phyloP scores from a whole-genome alignment of 257 asterid species.

The Solanum appendiculatum region DNA sequence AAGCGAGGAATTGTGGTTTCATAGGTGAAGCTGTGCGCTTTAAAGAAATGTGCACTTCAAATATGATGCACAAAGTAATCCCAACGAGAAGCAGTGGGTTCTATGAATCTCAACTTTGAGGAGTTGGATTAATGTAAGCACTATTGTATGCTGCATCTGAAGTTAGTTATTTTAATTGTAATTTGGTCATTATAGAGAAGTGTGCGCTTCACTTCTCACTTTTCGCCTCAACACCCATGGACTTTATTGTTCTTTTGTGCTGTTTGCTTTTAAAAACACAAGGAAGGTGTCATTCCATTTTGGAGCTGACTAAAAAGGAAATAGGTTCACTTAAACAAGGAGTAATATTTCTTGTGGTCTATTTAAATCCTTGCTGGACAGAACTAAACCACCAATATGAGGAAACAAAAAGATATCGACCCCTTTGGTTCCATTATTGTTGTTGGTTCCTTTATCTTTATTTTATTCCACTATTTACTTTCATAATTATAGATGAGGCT shows the following conservation, averaged over 20 bases:
- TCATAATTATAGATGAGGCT: not conserved
- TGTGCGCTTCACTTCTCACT: not conserved
- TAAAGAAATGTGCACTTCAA: not conserved
- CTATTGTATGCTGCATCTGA: not conserved
- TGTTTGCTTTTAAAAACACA: not conserved
- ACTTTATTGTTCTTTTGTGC: not conserved
- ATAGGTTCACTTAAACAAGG: not conserved
- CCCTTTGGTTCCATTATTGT: not conserved
- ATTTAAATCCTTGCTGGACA: not conserved
- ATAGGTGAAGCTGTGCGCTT: not conserved
- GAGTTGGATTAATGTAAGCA: not conserved
- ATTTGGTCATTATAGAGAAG: not conserved
- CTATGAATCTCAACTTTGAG: not conserved
- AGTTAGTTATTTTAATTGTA: not conserved
- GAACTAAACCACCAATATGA: not conserved
- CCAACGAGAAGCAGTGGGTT: not conserved
- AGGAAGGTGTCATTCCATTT: not conserved
- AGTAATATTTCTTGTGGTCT: not conserved
- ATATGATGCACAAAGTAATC: not conserved
- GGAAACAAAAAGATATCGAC: conserved; percentile 4
- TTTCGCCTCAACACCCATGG: not conserved
- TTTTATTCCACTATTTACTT: not conserved
- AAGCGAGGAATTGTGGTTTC: not conserved
- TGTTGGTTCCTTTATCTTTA: not conserved
- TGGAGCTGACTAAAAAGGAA: not conserved